Base-by-base conservation (phyloP, 106 monocot genomes). In the Chionographis japonica region DNA sequence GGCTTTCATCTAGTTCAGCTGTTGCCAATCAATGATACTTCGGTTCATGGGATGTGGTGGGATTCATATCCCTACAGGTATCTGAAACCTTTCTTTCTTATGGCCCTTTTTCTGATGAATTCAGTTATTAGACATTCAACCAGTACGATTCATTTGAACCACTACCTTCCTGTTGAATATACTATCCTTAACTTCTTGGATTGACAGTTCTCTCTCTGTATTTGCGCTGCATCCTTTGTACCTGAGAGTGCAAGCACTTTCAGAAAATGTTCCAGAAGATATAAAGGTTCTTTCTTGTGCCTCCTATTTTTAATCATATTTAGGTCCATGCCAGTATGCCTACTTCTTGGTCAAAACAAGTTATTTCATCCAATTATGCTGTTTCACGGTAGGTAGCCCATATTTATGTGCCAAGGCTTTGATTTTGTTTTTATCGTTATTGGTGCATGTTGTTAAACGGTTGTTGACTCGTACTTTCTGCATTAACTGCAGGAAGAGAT, bases 31-130 rank as follows among this genome's bases (percentile, higher is more conserved):
- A 95, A 95, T 65, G 95, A 95, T 72, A 95, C 95, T 60, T 89
- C 95, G 38, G 95, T 92, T 69, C 79, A 91, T 56, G 78, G 75
- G 62, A 95, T 86, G 88, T 92, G 92, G 91, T 91, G 92, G 92
- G 95, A 95, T 75, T 95, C 95, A 54, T 95, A 95, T 72, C 95
- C 91, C 12, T 95, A 95, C 82, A 93, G 93, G 93, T 93, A 86
- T 17, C 10, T 61, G 19, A 17, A 9, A 20, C 63, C 41, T 38
- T 36, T 35, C 8, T 46, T 46, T 46, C 8, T 46, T 46, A 46
- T 46, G 2, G 46, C 46, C 9, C 8, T 46, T 46, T 46, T 46
- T 46, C 46, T 46, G 9, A 5, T 46, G 46, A 46, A 5, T 10
- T 46, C 46, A 46, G 9, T 46, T 46, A 5, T 6, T 46, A 10